These are phyloP conservation scores for Colletotrichum tanaceti DNA, from an alignment of 2,329 filamentous ascomycete genomes.

Conservation along the genomic window DNA sequence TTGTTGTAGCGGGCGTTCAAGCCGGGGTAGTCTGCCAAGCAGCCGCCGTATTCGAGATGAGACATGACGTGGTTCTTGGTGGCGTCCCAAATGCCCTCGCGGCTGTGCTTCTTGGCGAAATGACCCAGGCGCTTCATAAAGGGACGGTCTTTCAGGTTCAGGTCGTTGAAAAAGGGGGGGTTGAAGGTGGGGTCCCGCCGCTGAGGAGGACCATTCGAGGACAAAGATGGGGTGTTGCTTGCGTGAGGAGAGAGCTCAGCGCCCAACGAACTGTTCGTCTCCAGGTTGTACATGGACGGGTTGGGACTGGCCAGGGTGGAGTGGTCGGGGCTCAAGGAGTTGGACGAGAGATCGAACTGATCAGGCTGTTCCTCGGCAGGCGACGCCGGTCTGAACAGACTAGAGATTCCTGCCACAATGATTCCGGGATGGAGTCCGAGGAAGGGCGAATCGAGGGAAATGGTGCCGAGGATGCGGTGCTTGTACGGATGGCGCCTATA, in stretches of 20 bases:
- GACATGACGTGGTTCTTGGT: conserved; percentile 80
- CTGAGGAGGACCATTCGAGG: conserved; percentile 36
- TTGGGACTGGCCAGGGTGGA: conserved; percentile 43
- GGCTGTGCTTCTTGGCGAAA: conserved; percentile 83
- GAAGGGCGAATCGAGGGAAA: conserved; percentile 88
- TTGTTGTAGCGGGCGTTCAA: conserved; percentile 77
- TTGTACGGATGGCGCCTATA: conserved; percentile 62
- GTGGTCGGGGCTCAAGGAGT: conserved; percentile 33
- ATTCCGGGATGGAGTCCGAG: conserved; percentile 91
- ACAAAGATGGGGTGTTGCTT: conserved; percentile 24
- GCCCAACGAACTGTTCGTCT: conserved; percentile 43
- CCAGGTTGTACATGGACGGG: conserved; percentile 44
- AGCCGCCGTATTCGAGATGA: conserved; percentile 85
- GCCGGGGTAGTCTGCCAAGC: conserved; percentile 79
- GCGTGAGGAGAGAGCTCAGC: conserved; percentile 39
- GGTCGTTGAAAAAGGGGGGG: conserved; percentile 80
- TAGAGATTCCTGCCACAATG: conserved; percentile 82
- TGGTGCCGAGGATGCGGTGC: conserved; percentile 81
- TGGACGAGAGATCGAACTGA: conserved; percentile 27
- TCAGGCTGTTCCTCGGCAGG: conserved; percentile 45
- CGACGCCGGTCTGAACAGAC: conserved; percentile 72
- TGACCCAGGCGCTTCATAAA: conserved; percentile 76
- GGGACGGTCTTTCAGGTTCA: conserved; percentile 74
- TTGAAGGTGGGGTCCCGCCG: conserved; percentile 75
- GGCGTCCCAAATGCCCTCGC: conserved; percentile 75